Percentiles rank a stretch among this genome's conserved stretches.
Conservation (phyloP, 2,329 filamentous ascomycete genomes). For the Xylaria sp. region DNA sequence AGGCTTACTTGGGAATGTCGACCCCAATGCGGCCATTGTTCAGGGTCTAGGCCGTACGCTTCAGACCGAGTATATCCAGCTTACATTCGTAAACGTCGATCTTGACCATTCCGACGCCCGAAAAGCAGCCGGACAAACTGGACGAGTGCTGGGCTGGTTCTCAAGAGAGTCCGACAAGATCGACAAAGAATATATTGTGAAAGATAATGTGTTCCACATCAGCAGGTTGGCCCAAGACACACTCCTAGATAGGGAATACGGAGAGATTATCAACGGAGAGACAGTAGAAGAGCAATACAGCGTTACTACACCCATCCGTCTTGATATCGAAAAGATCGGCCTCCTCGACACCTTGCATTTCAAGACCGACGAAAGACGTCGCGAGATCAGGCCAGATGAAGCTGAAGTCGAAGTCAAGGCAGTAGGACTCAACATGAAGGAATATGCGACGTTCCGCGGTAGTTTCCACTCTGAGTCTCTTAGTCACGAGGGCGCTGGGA, state of each 20-base stretch:
- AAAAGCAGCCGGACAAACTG: constrained; percentile 16
- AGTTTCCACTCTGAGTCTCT: constrained; percentile 28
- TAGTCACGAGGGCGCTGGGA: constrained; percentile 37
- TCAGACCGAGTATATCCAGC: constrained; percentile 27
- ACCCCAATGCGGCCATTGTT: constrained; percentile 29
- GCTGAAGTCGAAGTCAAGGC: constrained; percentile 35
- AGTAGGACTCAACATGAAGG: constrained; percentile 30
- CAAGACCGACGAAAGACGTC: constrained; percentile 24
- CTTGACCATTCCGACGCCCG: constrained; percentile 14
- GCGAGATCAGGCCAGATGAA: constrained; percentile 24
- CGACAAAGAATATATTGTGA: constrained; percentile 34
- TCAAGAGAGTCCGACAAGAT: constrained; percentile 26
- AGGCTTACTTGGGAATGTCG: constrained; percentile 25
- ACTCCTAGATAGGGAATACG: constrained; percentile 25
- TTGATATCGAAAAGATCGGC: constrained; percentile 30
- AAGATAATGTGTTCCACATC: constrained; percentile 30
- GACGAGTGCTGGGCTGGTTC: constrained; percentile 13
- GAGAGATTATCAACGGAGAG: constrained; percentile 26
- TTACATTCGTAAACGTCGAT: constrained; percentile 28
- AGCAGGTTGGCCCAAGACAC: constrained; percentile 29
- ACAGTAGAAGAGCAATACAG: constrained; percentile 22
- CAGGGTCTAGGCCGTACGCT: constrained; percentile 30
- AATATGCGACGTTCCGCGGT: constrained; percentile 27
- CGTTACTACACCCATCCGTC: constrained; percentile 24
- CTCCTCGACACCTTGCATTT: constrained; percentile 36